Evolutionary conservation across 257 asterid species (phyloP).

Genomic region (Pogostemon cablin): DNA sequence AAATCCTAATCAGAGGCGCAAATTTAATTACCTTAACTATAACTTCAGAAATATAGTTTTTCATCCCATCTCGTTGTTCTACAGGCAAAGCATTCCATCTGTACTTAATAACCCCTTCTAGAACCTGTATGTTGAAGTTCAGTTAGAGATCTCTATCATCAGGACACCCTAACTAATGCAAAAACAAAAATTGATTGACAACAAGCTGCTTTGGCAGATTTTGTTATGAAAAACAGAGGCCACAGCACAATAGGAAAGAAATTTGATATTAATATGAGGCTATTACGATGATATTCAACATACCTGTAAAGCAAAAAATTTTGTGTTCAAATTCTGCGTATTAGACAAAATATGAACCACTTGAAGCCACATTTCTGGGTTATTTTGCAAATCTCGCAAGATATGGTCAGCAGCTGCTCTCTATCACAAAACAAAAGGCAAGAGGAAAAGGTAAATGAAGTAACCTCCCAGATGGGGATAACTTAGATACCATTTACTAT

Average conservation of each 20-base stretch:
- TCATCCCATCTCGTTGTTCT: slow-evolving; percentile 99
- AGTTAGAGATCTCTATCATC: slow-evolving; percentile 23
- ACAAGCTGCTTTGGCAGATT: slow-evolving; percentile 11
- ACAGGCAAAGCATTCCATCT: slow-evolving; percentile 98
- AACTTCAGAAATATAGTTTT: slow-evolving; percentile 95
- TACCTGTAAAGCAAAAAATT: slow-evolving; percentile 94
- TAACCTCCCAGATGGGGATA: not conserved
- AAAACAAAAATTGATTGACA: not conserved
- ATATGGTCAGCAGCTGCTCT: slow-evolving; percentile 93
- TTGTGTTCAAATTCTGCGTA: slow-evolving; percentile 82
- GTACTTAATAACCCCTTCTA: slow-evolving; percentile 97
- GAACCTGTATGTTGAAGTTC: slow-evolving; percentile 61
- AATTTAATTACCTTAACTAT: slow-evolving; percentile 73
- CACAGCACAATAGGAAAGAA: slow-evolving; percentile 8
- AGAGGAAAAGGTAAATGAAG: slow-evolving; percentile 1
- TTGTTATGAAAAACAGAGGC: not conserved
- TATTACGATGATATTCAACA: slow-evolving; percentile 25
- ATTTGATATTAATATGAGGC: slow-evolving; percentile 12
- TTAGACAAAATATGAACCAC: slow-evolving; percentile 93
- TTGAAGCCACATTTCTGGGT: slow-evolving; percentile 99
- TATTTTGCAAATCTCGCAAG: slow-evolving; percentile 90
- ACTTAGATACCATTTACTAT: not conserved
- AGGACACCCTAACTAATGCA: slow-evolving; percentile 13
- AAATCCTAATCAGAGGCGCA: slow-evolving; percentile 3
- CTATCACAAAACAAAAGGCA: slow-evolving; percentile 46